Percentiles rank a stretch among this genome's conserved stretches.
Evolutionary conservation across 2,329 filamentous ascomycete species (phyloP).

Genomic region (Fusarium camptoceras): DNA sequence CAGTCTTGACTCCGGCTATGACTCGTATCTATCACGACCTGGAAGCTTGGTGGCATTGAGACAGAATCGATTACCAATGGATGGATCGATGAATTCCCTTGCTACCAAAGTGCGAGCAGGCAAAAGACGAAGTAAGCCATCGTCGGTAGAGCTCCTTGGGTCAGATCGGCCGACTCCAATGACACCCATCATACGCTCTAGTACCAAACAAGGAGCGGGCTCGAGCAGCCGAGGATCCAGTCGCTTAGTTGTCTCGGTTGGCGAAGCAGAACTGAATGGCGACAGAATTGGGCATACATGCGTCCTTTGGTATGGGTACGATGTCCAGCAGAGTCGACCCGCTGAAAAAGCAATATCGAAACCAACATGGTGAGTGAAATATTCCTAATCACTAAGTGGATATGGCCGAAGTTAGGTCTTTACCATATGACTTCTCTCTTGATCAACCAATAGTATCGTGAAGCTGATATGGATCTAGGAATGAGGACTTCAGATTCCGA

Average conservation of each 20-base stretch:
- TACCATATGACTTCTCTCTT: background rate
- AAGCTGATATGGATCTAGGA: conserved; percentile 40
- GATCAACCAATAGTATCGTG: conserved; percentile 13
- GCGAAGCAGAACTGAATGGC: conserved; percentile 35
- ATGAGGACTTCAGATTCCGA: conserved; percentile 44
- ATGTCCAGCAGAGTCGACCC: conserved; percentile 41
- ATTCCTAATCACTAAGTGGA: conserved; percentile 1
- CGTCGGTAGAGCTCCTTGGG: conserved; percentile 34
- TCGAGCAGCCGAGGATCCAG: conserved; percentile 10
- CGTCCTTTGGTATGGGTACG: conserved; percentile 45
- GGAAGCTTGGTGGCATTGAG: conserved; percentile 35
- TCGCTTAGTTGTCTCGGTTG: conserved; percentile 30
- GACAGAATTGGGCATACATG: conserved; percentile 40
- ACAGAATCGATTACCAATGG: conserved; percentile 32
- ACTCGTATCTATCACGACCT: conserved; percentile 41
- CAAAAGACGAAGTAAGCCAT: conserved; percentile 35
- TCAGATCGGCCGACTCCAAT: conserved; percentile 31
- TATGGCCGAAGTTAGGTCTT: background rate
- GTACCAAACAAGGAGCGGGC: conserved; percentile 9
- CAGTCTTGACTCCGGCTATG: conserved; percentile 46
- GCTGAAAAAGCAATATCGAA: conserved; percentile 36
- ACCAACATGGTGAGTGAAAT: conserved; percentile 43
- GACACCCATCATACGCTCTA: conserved; percentile 4
- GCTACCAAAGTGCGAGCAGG: conserved; percentile 29
- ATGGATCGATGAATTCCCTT: conserved; percentile 27